Conservation (phyloP, 805 yeast species). For the Maudiozyma bulderi region DNA sequence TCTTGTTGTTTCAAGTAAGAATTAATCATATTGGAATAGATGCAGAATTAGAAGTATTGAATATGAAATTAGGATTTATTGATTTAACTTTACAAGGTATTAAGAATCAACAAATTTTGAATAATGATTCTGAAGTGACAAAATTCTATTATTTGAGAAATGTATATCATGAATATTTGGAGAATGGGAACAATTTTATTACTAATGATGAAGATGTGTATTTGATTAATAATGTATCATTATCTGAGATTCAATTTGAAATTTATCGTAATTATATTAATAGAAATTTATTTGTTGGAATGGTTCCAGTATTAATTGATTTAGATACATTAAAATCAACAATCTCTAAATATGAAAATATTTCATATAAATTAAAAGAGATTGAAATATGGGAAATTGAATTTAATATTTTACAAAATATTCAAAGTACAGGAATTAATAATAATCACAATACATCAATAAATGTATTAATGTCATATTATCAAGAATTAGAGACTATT, state of each 20-base stretch:
- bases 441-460: not conserved
- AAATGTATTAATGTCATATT: too few species aligned
- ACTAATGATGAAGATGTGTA: not conserved
- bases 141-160: not conserved
- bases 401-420: not conserved
- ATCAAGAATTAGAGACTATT: not conserved
- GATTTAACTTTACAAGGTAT: not conserved
- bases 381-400: not conserved
- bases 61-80: not conserved
- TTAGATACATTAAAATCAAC: not conserved
- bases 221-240: not conserved
- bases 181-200: not conserved
- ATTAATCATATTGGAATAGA: not conserved
- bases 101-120: not conserved
- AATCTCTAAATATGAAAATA: not conserved
- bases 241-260: not conserved
- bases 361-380: not conserved
- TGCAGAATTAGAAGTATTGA: not conserved
- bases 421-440: not conserved
- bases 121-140: not conserved
- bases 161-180: not conserved
- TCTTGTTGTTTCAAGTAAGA: not conserved
- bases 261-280: not conserved
- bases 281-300: not conserved
- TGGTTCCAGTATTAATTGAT: not conserved